phyloP scores from a whole-genome alignment of 306 rosid species.

The Bauhinia variegata region DNA sequence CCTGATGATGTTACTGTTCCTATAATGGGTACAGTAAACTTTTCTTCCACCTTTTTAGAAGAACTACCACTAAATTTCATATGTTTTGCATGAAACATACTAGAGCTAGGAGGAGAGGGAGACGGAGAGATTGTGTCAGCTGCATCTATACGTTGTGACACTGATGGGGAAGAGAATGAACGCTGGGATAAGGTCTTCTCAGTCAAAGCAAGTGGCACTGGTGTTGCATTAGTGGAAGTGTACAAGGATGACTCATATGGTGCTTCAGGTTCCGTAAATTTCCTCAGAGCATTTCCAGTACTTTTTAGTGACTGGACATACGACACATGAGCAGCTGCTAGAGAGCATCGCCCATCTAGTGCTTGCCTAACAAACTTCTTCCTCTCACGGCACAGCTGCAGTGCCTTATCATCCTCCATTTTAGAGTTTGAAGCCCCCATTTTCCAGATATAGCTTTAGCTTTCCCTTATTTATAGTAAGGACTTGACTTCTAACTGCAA shows the following conservation, averaged over 20 bases:
- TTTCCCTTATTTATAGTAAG: constrained; percentile 34
- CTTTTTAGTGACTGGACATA: constrained; percentile 75
- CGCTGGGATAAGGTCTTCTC: constrained; percentile 64
- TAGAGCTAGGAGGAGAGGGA: constrained; percentile 71
- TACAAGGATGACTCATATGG: constrained; percentile 72
- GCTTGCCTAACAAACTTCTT: constrained; percentile 88
- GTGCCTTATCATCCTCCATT: constrained; percentile 86
- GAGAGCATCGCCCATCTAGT: constrained; percentile 86
- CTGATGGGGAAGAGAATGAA: constrained; percentile 65
- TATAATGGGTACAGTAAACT: constrained; percentile 53
- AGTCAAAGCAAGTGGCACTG: constrained; percentile 68
- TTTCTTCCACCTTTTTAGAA: constrained; percentile 70
- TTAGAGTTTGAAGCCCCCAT: constrained; percentile 86
- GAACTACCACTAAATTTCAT: constrained; percentile 63
- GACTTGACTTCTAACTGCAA: constrained; percentile 51
- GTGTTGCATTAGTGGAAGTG: constrained; percentile 71
- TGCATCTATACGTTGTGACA: constrained; percentile 55
- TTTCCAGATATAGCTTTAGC: constrained; percentile 36
- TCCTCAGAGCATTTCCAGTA: constrained; percentile 73
- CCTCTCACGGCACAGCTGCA: constrained; percentile 86
- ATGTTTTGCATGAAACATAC: constrained; percentile 62
- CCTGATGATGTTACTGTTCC: constrained; percentile 68
- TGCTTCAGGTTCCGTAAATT: constrained; percentile 75
- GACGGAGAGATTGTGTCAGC: constrained; percentile 55
- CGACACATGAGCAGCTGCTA: constrained; percentile 82